These are phyloP conservation scores for Candida albicans DNA, from an alignment of 1,139 yeast genomes.

Conservation along the genomic window DNA sequence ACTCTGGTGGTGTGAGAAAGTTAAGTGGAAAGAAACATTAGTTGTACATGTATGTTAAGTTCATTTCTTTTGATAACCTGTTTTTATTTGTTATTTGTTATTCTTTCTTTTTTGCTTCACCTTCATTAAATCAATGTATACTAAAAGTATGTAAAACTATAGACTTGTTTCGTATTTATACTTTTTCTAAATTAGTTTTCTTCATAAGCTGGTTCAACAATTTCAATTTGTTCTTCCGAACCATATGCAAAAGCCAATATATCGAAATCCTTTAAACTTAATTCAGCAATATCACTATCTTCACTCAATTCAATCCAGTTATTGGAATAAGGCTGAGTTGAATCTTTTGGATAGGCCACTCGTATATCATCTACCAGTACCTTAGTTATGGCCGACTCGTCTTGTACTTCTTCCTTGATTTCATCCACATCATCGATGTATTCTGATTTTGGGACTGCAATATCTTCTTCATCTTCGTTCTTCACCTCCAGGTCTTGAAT, in stretches of 20 bases:
- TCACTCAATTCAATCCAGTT: slow-evolving; percentile 38
- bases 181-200: slow-evolving; percentile 17
- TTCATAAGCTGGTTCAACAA: slow-evolving; percentile 45
- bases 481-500: slow-evolving; percentile 23
- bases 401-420: slow-evolving; percentile 10
- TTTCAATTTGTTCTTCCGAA: slow-evolving; percentile 36
- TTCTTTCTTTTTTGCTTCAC: neutral
- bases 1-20: slow-evolving; percentile 42
- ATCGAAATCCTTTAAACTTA: slow-evolving; percentile 39
- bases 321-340: slow-evolving; percentile 38
- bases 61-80: neutral
- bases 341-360: slow-evolving; percentile 45
- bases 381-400: slow-evolving; percentile 12
- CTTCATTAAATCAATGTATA: neutral
- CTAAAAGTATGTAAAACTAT: neutral
- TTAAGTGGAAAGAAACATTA: slow-evolving; percentile 27
- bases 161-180: neutral
- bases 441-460: slow-evolving; percentile 30
- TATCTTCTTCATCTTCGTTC: slow-evolving; percentile 28
- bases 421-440: slow-evolving; percentile 16
- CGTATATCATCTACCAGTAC: slow-evolving; percentile 25
- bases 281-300: slow-evolving; percentile 23
- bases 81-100: neutral
- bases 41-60: neutral
- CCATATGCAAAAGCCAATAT: slow-evolving; percentile 41